Base-by-base conservation (phyloP, 2,329 filamentous ascomycete species). In the Diplodia scrobiculata region DNA sequence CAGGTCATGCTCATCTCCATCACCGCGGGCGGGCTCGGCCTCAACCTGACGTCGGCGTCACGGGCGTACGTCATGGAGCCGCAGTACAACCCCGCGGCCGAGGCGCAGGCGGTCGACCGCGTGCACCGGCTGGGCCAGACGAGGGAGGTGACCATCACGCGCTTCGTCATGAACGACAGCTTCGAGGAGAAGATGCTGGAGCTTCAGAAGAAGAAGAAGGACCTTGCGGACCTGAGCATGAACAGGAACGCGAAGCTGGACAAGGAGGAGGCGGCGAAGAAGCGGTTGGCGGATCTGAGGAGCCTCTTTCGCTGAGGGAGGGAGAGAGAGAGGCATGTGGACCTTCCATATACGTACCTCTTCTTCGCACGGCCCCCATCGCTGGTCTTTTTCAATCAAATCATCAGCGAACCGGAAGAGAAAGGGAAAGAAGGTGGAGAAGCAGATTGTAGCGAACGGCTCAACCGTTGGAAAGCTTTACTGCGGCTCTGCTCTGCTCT, bases 41-140 rank as follows among this genome's bases (percentile, higher is more conserved):
- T 98, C 47, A 98, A 98, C 74, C 81, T 98, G 65, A 97, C 93
- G 0, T 84, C 91, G 0, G 94, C 89, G 36, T 95, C 88, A 74
- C 90, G 86, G 65, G 94, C 96, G 14, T 98, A 95, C 76, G 90
- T 98, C 72, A 98, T 99, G 94, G 95, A 99, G 76, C 95, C 95
- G 5, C 93, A 97, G 74, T 99, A 94, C 81, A 99, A 99, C 73
- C 95, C 95, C 0, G 93, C 92, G 0, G 92, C 93, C 0, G 94
- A 99, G 77, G 91, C 92, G 5, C 95, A 99, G 79, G 95, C 95
- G 1, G 85, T 98, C 7, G 95, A 98, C 75, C 91, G 95, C 34
- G 91, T 99, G 5, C 93, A 97, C 76, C 88, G 93, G 19, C 82
- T 97, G 1, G 93, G 66, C 0, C 95, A 99, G 81, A 95, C 87